Base-by-base conservation (phyloP, 2,329 filamentous ascomycete species). In the Fusarium burgessii region DNA sequence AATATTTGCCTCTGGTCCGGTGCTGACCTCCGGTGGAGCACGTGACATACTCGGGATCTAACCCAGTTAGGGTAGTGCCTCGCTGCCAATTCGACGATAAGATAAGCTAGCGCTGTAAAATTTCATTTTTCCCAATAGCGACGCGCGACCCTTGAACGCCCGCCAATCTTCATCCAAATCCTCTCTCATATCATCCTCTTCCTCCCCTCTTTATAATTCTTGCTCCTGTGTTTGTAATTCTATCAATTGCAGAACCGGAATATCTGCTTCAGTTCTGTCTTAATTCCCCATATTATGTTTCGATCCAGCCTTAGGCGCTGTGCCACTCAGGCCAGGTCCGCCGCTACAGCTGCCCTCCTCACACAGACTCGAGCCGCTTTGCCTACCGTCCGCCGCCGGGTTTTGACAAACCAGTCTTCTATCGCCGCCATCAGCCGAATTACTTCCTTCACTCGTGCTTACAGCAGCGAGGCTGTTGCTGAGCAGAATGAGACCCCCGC, bases 381-480 rank as follows among this genome's bases (percentile, higher is more conserved):
- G 46, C 74, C 79, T 35, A 25, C 73, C n/a, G 72, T 72, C 56
- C 74, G 69, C 57, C 72, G 69, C 49, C 68, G 71, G 66, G 47
- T 69, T 62, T 54, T 62, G 74, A 35, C 71, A 57, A 42, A 72
- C 20, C 66, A 68, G n/a, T 57, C 65, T 52, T 61, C 64, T 27
- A 62, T 70, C 51, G 32, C 58, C 38, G 68, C 41, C 54, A 68
- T 62, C 56, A 76, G 58, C 76, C 71, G 67, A 68, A 63, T 79
- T 18, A 38, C 75, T 9, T 62, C 70, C 8, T 50, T 78, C 17
- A 72, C 73, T 27, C 78, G 82, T 33, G 67, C 77, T 14, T 85
- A 85, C 76, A 84, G 82, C 70, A 81, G 73, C 40, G 83, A 83
- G 63, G 79, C 82, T 7, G 67, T 71, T 20, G 80, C 77, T 14